Conservation (phyloP, 1,284 basidiomycete species). For the Trichosporon coremiiforme region DNA sequence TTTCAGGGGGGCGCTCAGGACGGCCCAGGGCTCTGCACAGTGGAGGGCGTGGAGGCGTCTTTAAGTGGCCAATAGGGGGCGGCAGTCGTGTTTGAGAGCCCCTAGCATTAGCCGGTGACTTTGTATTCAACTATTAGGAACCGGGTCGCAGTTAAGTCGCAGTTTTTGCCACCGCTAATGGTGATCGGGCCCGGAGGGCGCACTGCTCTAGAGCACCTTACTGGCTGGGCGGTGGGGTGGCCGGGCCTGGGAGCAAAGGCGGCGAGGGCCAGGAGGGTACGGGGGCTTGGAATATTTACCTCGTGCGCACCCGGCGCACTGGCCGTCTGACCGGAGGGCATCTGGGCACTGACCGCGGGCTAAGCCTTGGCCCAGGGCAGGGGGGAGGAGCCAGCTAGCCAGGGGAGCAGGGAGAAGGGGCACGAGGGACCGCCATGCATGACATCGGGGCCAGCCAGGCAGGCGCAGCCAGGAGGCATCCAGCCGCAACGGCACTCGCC, state of each 20-base stretch:
- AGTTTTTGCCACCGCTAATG: conserved; percentile 6
- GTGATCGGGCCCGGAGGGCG: conserved; percentile 58
- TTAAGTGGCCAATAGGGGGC: background rate
- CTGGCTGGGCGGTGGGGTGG: conserved; percentile 67
- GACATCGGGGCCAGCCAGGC: background rate
- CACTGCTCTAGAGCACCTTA: conserved; percentile 74
- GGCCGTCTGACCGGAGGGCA: background rate
- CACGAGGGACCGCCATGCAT: background rate
- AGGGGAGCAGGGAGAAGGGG: background rate
- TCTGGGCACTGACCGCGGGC: background rate
- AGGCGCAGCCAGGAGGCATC: background rate
- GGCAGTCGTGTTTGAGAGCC: background rate
- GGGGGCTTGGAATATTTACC: background rate
- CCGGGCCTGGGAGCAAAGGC: background rate
- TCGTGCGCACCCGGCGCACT: conserved; percentile 7
- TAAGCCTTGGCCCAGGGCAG: conserved; percentile 7
- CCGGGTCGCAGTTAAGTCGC: background rate
- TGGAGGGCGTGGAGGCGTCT: background rate
- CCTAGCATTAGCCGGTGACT: background rate
- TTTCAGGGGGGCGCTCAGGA: conserved; percentile 10
- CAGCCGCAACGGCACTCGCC: background rate
- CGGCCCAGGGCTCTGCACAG: background rate
- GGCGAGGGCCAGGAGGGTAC: background rate
- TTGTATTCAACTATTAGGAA: background rate
- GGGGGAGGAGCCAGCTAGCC: background rate